Evolutionary conservation across 1,284 basidiomycete species (phyloP).

Genomic region (Ustilago lituana): DNA sequence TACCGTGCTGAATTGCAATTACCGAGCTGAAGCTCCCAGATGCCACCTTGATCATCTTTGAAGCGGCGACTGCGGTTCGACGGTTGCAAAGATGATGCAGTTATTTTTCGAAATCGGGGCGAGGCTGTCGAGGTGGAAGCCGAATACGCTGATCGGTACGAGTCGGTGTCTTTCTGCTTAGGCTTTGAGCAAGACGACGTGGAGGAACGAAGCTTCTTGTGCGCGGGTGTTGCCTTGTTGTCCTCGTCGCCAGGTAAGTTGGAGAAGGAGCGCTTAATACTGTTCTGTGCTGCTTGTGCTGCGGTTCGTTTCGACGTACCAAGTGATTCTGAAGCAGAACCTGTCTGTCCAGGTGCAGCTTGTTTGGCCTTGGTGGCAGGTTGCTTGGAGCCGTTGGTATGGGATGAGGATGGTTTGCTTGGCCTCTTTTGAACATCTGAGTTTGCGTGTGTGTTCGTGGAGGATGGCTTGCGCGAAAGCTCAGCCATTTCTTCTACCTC

Average conservation of each 20-base stretch:
- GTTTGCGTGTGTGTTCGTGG: too few relatives aligned
- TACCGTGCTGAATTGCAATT: too few relatives aligned
- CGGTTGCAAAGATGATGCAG: not conserved
- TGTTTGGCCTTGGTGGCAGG: not conserved
- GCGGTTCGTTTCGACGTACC: slow-evolving; percentile 26
- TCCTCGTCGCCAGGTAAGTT: slow-evolving; percentile 1
- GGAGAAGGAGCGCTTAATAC: slow-evolving; percentile 24
- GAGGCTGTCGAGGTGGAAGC: not conserved
- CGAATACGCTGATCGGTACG: not conserved
- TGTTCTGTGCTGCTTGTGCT: slow-evolving; percentile 25
- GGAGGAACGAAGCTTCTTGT: slow-evolving; percentile 15
- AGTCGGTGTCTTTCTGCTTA: not conserved
- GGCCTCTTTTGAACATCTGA: too few relatives aligned
- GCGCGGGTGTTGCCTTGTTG: not conserved
- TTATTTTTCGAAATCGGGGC: not conserved
- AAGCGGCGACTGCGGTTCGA: slow-evolving; percentile 2
- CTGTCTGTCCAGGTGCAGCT: not conserved
- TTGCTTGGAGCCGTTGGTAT: too few relatives aligned
- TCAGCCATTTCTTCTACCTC: too few relatives aligned
- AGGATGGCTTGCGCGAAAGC: too few relatives aligned
- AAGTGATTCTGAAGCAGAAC: not conserved
- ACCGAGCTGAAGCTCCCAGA: slow-evolving; percentile 26
- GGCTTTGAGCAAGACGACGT: not conserved
- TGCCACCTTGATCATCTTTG: slow-evolving; percentile 4
- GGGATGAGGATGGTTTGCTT: too few relatives aligned